Evolutionary conservation across 768 basidiomycete genomes (phyloP).

Genomic region (Rhodocollybia butyracea): DNA sequence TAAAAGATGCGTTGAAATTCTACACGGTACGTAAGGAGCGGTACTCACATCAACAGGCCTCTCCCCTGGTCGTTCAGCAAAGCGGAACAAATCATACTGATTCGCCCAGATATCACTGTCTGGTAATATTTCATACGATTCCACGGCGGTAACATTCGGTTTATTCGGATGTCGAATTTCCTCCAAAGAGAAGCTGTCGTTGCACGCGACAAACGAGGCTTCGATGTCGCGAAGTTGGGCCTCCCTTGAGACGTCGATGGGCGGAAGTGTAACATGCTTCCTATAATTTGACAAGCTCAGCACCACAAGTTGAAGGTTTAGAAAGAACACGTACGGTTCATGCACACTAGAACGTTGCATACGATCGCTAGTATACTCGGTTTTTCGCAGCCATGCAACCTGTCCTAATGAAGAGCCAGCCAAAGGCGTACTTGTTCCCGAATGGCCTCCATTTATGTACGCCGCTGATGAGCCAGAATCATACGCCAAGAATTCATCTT

Average conservation of each 20-base stretch:
- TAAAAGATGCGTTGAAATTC: conserved; percentile 19
- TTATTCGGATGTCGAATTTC: conserved; percentile 77
- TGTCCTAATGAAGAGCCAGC: conserved; percentile 50
- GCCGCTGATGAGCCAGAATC: conserved; percentile 48
- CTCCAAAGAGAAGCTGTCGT: conserved; percentile 56
- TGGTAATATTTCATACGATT: conserved; percentile 80
- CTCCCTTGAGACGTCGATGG: conserved; percentile 67
- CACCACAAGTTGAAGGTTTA: neutral
- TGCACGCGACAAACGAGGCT: conserved; percentile 64
- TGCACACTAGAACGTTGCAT: conserved; percentile 38
- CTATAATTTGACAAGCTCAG: conserved; percentile 22
- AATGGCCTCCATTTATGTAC: conserved; percentile 30
- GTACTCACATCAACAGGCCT: conserved; percentile 57
- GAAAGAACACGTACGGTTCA: conserved; percentile 49
- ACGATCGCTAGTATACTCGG: conserved; percentile 81
- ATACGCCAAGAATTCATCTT: conserved; percentile 71
- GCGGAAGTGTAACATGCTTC: conserved; percentile 43
- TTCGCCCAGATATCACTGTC: conserved; percentile 88
- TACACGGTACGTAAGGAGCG: neutral
- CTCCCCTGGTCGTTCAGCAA: conserved; percentile 86
- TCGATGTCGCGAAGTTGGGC: conserved; percentile 82
- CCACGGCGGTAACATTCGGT: conserved; percentile 67
- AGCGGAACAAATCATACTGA: conserved; percentile 83
- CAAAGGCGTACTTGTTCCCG: conserved; percentile 31
- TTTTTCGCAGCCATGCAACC: conserved; percentile 90